Evolutionary conservation across 2,329 filamentous ascomycete species (phyloP), one percentile per base, ranked within the genome.

Genomic region (Alternaria solani): DNA sequence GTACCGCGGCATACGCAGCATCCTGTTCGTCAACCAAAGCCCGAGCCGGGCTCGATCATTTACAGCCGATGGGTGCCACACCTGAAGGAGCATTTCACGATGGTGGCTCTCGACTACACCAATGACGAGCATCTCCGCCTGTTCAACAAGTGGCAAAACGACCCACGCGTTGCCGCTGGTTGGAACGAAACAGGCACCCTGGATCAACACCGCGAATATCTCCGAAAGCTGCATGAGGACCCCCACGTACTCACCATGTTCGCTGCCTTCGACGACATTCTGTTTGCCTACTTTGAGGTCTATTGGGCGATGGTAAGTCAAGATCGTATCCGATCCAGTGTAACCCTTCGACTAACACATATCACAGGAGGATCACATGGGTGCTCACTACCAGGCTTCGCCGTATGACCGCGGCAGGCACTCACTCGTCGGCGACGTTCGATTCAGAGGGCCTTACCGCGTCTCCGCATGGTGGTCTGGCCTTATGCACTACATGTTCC

Each of bases 81-180:
- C 71, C 82, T 94, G 41, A 82, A 87, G 62, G 89, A 94, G 81
- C 90, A 87, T 65, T 94, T 94, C 76, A 91, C 89, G 61, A 90
- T 94, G 82, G 83, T 91, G n/a, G 88, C 87, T 11, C 83, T 94
- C 1, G 89, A 94, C 75, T 91, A 86, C 78, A 72, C 83, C 32
- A 81, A 91, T 70, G 73, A 81, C 1, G 83, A 86, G 69, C 91
- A 94, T 77, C 79, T 94, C 51, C 79, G 82, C 16, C 82, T 92
- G 5, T 94, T 94, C 82, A 88, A 93, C 78, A 84, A 83, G 57
- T 94, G 91, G 91, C 91, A 93, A 79, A 94, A 94, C 72, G 91
- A 94, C 73, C 91, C 91, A 53, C 89, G 91, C 51, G 91, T 94
- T 32, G 90, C 90, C 4, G 86, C 89, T 71, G 91, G 91, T 4